phyloP scores from a whole-genome alignment of 1,139 yeast genomes.

The Protomyces lactucae-debilis region DNA sequence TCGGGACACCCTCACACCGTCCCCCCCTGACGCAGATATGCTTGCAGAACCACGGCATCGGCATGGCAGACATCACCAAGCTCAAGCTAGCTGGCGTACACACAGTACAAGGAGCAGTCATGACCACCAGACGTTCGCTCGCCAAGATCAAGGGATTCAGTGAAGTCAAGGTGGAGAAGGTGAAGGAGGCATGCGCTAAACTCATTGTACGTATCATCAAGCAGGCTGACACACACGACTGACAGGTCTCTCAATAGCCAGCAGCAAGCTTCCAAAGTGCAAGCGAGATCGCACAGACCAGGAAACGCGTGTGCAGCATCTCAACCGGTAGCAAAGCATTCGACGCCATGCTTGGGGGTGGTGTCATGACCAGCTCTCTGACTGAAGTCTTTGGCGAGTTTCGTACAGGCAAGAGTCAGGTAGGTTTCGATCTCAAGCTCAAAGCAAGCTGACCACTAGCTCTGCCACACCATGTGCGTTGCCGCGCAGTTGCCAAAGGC shows the following conservation, averaged over 20 bases:
- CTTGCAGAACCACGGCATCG: constrained; percentile 39
- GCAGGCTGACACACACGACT: constrained; percentile 2
- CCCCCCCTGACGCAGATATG: background rate
- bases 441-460: constrained; percentile 54
- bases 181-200: constrained; percentile 58
- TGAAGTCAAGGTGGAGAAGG: constrained; percentile 57
- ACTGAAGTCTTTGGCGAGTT: constrained; percentile 63
- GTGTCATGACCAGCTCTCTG: constrained; percentile 56
- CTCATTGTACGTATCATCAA: constrained; percentile 44
- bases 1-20: background rate
- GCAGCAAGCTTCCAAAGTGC: constrained; percentile 53
- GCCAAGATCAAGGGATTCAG: constrained; percentile 53
- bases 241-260: constrained; percentile 27
- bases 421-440: background rate
- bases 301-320: constrained; percentile 47
- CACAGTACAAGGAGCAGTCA: constrained; percentile 48
- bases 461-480: constrained; percentile 58
- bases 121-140: constrained; percentile 41
- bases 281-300: constrained; percentile 48
- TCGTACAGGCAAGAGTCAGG: constrained; percentile 36
- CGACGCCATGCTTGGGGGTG: constrained; percentile 51
- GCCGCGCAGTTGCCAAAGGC: constrained; percentile 53
- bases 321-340: constrained; percentile 55
- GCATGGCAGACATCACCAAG: constrained; percentile 55
- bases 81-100: constrained; percentile 52